Evolutionary conservation across 2,329 filamentous ascomycete genomes (phyloP), one percentile per base, ranked within the genome.

Genomic region (Penicillium sp.): DNA sequence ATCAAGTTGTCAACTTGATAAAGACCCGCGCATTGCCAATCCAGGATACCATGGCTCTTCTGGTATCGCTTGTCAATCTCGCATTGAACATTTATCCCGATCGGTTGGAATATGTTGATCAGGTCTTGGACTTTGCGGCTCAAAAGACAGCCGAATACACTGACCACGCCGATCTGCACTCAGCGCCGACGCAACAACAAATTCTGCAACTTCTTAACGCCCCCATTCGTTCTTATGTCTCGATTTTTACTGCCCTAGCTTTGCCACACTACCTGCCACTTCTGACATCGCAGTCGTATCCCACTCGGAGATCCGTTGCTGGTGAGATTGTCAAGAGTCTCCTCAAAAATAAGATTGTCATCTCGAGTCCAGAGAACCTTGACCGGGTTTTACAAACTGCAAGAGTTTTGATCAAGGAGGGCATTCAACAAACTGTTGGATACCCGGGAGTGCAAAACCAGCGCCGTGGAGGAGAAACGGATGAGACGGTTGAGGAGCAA

Each of bases 401-500:
- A 49, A 90, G 90, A 65, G 95, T 99, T 0, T 80, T 99, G 35
- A 95, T 99, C 72, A 95, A 92, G 67, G 95, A 99, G 77, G 93
- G 93, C 13, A 88, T 90, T 14, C 93, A 96, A 68, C 81, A 88
- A 53, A 87, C 90, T n/a, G 84, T 87, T 47, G 91, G 91, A 29
- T 97, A 97, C 67, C 88, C 93, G 0, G 90, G 91, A 3, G 86
- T 89, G 39, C 86, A 89, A 6, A 77, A 81, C 14, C 90, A 93
- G 69, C 83, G 91, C 61, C 87, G 91, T 60, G 85, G 86, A 21
- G 80, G 84, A 47, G 96, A 99, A 79, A 98, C 95, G 0, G 95
- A 99, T 60, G 96, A 99, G 78, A 98, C 93, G 0, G 87, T 98
- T 69, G 93, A 99, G 76, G 95, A 99, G 77, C 95, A 99, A 80